Evolutionary conservation across 495 filamentous ascomycete genomes (phyloP).

Genomic region (Penicillium egyptiacum): DNA sequence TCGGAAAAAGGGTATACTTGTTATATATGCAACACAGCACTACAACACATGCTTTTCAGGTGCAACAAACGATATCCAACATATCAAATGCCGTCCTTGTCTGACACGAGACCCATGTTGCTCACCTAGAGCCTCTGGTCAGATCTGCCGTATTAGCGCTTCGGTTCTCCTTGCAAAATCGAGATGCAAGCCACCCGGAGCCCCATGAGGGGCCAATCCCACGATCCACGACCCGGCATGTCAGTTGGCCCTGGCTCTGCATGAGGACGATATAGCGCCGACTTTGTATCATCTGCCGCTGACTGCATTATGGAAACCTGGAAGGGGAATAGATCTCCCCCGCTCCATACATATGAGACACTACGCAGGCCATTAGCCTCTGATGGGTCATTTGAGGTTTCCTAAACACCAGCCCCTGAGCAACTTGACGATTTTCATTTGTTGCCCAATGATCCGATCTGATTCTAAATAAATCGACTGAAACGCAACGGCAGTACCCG

Average conservation of each 20-base stretch:
- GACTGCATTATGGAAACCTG: conserved; percentile 7
- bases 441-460: conserved; percentile 11
- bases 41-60: not conserved
- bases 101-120: not conserved
- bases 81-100: not conserved
- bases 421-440: conserved; percentile 1
- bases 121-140: not conserved
- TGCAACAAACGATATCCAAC: not conserved
- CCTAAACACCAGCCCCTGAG: conserved; percentile 6
- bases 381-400: not conserved
- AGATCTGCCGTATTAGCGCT: not conserved
- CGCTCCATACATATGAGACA: conserved; percentile 1
- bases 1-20: not conserved
- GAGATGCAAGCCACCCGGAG: conserved; percentile 7
- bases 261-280: not conserved
- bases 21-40: not conserved
- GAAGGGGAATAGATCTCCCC: conserved; percentile 1
- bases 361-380: not conserved
- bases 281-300: conserved; percentile 13
- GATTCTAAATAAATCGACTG: conserved; percentile 10
- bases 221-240: conserved; percentile 1
- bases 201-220: conserved; percentile 3
- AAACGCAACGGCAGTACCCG: conserved; percentile 14
- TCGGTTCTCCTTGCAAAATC: not conserved
- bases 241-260: not conserved